phyloP scores from a whole-genome alignment of 768 basidiomycete genomes.

The Tylopilus rubrobrunneus region DNA sequence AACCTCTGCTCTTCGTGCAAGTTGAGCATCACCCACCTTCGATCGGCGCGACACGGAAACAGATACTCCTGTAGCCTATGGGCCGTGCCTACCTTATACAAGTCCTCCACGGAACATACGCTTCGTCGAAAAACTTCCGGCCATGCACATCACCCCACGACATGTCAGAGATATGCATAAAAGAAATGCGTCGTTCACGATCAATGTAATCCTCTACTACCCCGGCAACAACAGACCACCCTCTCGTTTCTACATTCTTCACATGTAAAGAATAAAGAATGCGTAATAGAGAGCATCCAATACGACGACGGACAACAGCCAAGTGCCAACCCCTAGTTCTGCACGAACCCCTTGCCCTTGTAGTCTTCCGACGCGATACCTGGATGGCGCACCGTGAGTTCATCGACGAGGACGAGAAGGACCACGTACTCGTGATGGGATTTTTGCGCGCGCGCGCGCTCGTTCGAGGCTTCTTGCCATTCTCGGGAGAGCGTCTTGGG shows the following conservation, averaged over 20 bases:
- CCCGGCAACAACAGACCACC: background rate
- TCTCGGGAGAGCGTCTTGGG: constrained; percentile 83
- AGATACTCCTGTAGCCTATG: too few species aligned
- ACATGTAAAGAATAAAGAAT: background rate
- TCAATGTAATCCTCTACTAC: background rate
- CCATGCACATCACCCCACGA: too few species aligned
- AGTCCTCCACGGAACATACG: too few species aligned
- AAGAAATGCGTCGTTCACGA: too few species aligned
- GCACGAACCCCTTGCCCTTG: constrained; percentile 77
- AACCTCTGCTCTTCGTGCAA: too few species aligned
- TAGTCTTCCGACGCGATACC: constrained; percentile 89
- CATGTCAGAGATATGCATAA: too few species aligned
- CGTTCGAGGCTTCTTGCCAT: constrained; percentile 92
- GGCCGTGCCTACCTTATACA: too few species aligned
- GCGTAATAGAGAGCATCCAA: background rate
- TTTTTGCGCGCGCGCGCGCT: constrained; percentile 82
- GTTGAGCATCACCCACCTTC: too few species aligned
- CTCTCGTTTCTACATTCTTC: constrained; percentile 6
- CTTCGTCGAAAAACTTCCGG: too few species aligned
- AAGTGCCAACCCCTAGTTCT: constrained; percentile 28
- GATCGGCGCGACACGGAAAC: too few species aligned
- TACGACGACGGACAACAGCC: background rate
- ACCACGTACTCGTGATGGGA: constrained; percentile 74
- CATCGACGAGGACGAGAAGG: too few species aligned
- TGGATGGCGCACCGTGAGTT: background rate